Evolutionary conservation across 495 filamentous ascomycete genomes (phyloP).

Genomic region (Aspergillus indologenus): DNA sequence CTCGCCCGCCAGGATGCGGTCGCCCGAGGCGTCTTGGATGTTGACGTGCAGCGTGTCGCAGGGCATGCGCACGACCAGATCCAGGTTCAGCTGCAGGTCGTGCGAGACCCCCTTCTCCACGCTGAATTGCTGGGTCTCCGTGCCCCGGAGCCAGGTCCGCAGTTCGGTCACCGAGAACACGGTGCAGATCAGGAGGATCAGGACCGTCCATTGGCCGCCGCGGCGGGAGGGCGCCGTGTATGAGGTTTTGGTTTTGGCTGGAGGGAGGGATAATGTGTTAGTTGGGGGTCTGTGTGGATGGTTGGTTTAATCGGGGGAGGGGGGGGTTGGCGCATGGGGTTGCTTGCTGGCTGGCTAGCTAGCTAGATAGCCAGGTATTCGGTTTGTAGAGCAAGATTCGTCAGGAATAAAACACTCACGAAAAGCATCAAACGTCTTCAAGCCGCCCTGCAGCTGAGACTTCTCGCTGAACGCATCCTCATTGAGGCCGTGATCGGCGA

Average conservation of each 20-base stretch:
- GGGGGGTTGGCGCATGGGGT: background rate
- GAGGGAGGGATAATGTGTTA: slow-evolving; percentile 9
- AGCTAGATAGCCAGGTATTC: background rate
- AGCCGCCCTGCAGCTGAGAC: slow-evolving; percentile 51
- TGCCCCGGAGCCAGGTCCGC: slow-evolving; percentile 75
- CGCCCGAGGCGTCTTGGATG: slow-evolving; percentile 92
- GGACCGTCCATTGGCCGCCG: slow-evolving; percentile 91
- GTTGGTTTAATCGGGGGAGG: background rate
- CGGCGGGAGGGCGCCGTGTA: slow-evolving; percentile 77
- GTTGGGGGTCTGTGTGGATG: background rate
- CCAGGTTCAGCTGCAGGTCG: slow-evolving; percentile 88
- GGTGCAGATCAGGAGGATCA: slow-evolving; percentile 67
- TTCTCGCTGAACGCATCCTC: slow-evolving; percentile 78
- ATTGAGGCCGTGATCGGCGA: slow-evolving; percentile 66
- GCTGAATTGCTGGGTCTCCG: slow-evolving; percentile 81
- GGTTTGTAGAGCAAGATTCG: no score
- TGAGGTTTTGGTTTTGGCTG: slow-evolving; percentile 96
- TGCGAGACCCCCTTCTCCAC: slow-evolving; percentile 92
- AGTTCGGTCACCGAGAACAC: slow-evolving; percentile 76
- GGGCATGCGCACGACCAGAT: slow-evolving; percentile 87
- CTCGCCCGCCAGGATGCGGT: slow-evolving; percentile 81
- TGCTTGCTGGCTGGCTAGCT: background rate
- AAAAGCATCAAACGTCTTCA: slow-evolving; percentile 95
- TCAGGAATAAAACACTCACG: slow-evolving; percentile 57
- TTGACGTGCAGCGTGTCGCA: slow-evolving; percentile 90